Evolutionary conservation across 148 eudicot genomes (phyloP).

Genomic region (Fallopia convolvulus): DNA sequence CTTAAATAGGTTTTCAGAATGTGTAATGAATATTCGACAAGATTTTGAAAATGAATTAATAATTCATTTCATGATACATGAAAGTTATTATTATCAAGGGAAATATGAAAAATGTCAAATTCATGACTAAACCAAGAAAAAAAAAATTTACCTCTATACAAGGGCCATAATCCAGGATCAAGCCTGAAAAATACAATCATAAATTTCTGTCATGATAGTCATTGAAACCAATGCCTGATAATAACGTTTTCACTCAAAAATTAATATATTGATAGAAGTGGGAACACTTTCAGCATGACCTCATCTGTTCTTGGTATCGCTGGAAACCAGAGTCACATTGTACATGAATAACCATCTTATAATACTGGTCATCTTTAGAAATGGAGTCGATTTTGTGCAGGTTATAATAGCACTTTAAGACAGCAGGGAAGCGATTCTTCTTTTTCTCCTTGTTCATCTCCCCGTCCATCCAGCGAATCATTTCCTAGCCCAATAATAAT

Average conservation of each 20-base stretch:
- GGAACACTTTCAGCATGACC: slow-evolving; percentile 28
- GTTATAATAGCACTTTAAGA: slow-evolving; percentile 79
- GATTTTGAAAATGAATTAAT: background rate
- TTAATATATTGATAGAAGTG: background rate
- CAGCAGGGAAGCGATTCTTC: slow-evolving; percentile 58
- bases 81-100: background rate
- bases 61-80: background rate
- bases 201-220: slow-evolving; percentile 15
- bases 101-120: background rate
- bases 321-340: slow-evolving; percentile 68
- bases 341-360: slow-evolving; percentile 92
- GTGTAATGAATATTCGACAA: background rate
- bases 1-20: background rate
- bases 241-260: background rate
- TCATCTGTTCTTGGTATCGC: slow-evolving; percentile 90
- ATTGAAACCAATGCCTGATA: slow-evolving; percentile 9
- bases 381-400: slow-evolving; percentile 49
- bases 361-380: slow-evolving; percentile 45
- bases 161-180: slow-evolving; percentile 83
- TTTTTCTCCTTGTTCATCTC: background rate
- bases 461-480: slow-evolving; percentile 62
- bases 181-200: slow-evolving; percentile 38
- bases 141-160: slow-evolving; percentile 67
- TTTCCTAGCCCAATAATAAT: slow-evolving; percentile 50
- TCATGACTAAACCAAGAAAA: background rate